Conservation (phyloP, 495 filamentous ascomycete genomes). For the Penicillium fimorum region DNA sequence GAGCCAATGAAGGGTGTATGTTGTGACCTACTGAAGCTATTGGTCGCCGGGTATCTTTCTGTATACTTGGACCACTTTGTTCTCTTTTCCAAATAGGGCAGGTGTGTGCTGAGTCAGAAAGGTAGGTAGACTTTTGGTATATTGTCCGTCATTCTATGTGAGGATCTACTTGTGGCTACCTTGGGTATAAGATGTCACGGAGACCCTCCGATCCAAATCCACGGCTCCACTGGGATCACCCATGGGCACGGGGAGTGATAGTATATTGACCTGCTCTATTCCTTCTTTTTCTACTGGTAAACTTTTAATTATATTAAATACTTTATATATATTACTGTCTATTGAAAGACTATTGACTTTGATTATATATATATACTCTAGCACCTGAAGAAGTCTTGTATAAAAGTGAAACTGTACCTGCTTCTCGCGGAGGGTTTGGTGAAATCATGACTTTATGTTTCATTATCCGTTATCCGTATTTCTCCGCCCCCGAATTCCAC, state of each 20-base stretch:
- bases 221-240: constrained; percentile 26
- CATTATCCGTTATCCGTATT: constrained; percentile 21
- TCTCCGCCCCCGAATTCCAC: constrained; percentile 16
- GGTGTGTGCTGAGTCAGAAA: constrained; percentile 3
- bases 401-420: constrained; percentile 19
- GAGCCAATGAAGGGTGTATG: neutral
- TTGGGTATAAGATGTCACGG: constrained; percentile 5
- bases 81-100: neutral
- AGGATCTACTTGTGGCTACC: constrained; percentile 1
- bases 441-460: constrained; percentile 21
- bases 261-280: constrained; percentile 11
- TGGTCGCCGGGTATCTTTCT: neutral
- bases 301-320: neutral
- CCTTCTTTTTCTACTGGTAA: too few relatives aligned
- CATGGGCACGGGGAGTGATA: constrained; percentile 25
- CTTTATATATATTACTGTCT: neutral
- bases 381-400: neutral
- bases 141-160: constrained; percentile 1
- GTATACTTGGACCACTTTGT: too few relatives aligned
- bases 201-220: constrained; percentile 4
- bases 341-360: neutral
- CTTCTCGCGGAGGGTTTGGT: constrained; percentile 20
- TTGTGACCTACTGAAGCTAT: neutral
- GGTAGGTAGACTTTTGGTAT: constrained; percentile 9
- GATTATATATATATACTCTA: neutral